A percentile compares a stretch with the other conserved stretches of the same genome.
These are phyloP conservation scores for Podospora conica DNA, from an alignment of 495 filamentous ascomycete genomes.

Conservation along the genomic window DNA sequence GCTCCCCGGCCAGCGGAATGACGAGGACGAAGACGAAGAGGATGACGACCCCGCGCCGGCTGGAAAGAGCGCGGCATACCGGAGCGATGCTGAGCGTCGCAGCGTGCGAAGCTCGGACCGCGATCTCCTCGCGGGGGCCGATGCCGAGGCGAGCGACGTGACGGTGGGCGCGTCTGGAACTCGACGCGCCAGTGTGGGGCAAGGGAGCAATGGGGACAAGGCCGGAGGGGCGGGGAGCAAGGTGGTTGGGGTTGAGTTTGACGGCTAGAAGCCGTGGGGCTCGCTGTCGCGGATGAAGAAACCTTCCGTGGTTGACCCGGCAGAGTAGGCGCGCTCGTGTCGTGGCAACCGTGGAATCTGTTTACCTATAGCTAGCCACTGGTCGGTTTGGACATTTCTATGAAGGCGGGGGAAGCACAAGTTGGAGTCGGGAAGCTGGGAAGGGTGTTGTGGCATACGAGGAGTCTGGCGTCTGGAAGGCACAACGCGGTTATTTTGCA, in stretches of 20 bases:
- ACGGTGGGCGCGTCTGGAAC: conserved; percentile 5
- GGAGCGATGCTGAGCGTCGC: conserved; percentile 44
- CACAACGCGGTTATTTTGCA: background rate
- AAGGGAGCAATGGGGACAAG: conserved; percentile 14
- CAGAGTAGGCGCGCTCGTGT: background rate
- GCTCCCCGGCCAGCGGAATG: conserved; percentile 51
- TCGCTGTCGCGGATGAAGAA: background rate
- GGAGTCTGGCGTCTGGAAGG: background rate
- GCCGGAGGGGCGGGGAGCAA: conserved; percentile 19
- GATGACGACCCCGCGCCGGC: conserved; percentile 47
- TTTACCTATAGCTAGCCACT: background rate
- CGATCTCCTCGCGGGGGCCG: conserved; percentile 73
- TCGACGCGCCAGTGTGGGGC: conserved; percentile 17
- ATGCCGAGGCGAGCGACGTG: conserved; percentile 54
- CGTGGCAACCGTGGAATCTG: background rate
- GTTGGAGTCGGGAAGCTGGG: background rate
- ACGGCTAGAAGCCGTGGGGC: conserved; percentile 20
- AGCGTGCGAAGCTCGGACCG: conserved; percentile 66
- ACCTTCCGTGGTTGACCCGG: background rate
- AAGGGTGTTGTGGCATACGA: background rate
- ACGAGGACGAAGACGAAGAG: conserved; percentile 74
- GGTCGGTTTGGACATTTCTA: background rate
- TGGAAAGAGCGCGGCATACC: conserved; percentile 22
- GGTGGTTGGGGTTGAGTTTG: conserved; percentile 36
- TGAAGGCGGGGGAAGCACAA: background rate